A percentile compares a stretch with the other conserved stretches of the same genome.
phyloP scores from a whole-genome alignment of 768 basidiomycete genomes.

The Pilatotrama ljubarskyi region DNA sequence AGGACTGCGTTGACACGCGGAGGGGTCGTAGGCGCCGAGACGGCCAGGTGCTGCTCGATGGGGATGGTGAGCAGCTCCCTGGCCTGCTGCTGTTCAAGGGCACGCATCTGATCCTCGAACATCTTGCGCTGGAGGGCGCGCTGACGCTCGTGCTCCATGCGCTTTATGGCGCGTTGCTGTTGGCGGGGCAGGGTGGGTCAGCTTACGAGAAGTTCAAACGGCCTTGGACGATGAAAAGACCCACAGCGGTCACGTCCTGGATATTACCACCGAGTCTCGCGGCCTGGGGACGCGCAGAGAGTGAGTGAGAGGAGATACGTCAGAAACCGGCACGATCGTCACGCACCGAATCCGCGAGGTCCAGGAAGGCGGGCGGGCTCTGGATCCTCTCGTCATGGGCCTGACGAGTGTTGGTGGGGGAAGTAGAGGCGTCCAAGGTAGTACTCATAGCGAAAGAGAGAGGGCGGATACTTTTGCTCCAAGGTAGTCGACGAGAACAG shows the following conservation, averaged over 20 bases:
- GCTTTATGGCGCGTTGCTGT: constrained; percentile 79
- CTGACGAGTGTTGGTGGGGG: constrained; percentile 70
- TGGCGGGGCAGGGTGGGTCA: constrained; percentile 32
- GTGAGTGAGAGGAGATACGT: constrained; percentile 13
- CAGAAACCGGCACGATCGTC: constrained; percentile 5
- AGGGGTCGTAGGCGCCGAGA: constrained; percentile 86
- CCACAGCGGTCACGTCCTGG: constrained; percentile 82
- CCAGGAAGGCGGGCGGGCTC: constrained; percentile 89
- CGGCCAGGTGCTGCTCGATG: constrained; percentile 78
- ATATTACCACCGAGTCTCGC: constrained; percentile 84
- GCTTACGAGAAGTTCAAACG: constrained; percentile 9
- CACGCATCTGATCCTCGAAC: constrained; percentile 97
- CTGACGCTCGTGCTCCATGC: constrained; percentile 87
- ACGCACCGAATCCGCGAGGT: constrained; percentile 90
- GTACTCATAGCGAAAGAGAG: constrained; percentile 64
- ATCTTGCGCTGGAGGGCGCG: constrained; percentile 81
- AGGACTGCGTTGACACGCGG: constrained; percentile 76
- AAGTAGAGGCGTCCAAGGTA: constrained; percentile 68
- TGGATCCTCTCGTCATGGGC: constrained; percentile 74
- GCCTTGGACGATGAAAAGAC: constrained; percentile 34
- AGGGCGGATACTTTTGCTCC: constrained; percentile 51
- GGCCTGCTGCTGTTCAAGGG: constrained; percentile 87
- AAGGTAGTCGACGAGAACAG: constrained; percentile 53
- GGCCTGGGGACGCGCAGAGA: constrained; percentile 47
- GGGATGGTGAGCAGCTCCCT: constrained; percentile 80